Base-by-base conservation (phyloP, 2,329 filamentous ascomycete species). In the Penicillium sclerotiorum region DNA sequence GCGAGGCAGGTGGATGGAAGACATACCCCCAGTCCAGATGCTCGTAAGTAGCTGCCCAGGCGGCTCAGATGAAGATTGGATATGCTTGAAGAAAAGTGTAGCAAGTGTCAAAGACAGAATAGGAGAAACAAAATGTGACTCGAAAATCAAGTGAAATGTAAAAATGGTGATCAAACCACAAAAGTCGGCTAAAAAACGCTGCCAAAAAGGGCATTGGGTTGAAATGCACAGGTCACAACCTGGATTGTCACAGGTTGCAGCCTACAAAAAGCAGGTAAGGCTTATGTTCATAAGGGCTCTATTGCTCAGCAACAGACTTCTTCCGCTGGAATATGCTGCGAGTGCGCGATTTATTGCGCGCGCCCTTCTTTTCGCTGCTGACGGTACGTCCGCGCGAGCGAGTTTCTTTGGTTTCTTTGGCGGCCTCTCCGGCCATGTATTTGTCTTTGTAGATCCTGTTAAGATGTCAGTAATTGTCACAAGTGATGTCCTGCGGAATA, bases 381-480 rank as follows among this genome's bases (percentile, higher is more conserved):
- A 72, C 58, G 35, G 64, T 67, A 49, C 64, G 62, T 17, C 66
- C 63, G 53, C 68, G 70, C 21, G 68, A 63, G 58, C 51, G 49
- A 23, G 25, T 9, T 25, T 39, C 37, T 23, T 38, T 38, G 8
- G 18, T 9, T 18, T 43, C 39, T 66, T 59, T 59, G 41, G 69
- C 63, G 41, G 70, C 63, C 30, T 87, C 83, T 21, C 90, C 88
- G 52, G 87, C 84, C 75, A 80, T 80, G 69, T 97, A 97, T 68
- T 97, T 97, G 49, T 90, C 76, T 72, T 97, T 97, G 78, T 96
- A 92, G 61, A 97, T 97, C 92, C 91, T 96, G 45, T 18, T 20
- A 23, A 23, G 3, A 38, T 1, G 50, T 53, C 33, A 56, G 41
- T 33, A 40, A 37, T 11, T 15, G 17, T 12, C 22, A 28, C 6